These are phyloP conservation scores for Yarrowia sp. DNA, from an alignment of 805 yeast species.

Conservation along the genomic window DNA sequence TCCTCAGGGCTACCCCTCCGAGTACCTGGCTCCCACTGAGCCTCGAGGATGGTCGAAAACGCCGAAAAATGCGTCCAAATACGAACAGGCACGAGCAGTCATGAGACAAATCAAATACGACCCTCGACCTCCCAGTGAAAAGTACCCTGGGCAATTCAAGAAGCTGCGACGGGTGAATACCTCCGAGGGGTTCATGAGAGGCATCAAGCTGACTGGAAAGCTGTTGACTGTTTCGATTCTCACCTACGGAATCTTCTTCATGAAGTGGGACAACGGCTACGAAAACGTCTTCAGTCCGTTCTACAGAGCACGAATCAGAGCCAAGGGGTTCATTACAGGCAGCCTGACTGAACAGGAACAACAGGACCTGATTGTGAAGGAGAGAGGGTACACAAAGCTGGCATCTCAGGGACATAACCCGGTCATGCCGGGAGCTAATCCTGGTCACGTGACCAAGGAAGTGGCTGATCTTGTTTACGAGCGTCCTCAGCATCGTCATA, in stretches of 20 bases:
- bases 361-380: constrained; percentile 54
- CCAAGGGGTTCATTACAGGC: constrained; percentile 56
- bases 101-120: constrained; percentile 71
- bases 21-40: constrained; percentile 64
- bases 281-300: constrained; percentile 72
- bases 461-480: constrained; percentile 45
- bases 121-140: constrained; percentile 70
- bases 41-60: constrained; percentile 54
- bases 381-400: constrained; percentile 33
- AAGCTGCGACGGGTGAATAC: constrained; percentile 60
- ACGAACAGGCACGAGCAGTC: constrained; percentile 65
- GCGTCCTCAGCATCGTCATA: constrained; percentile 69
- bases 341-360: constrained; percentile 56
- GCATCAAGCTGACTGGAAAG: constrained; percentile 58
- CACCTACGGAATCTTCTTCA: constrained; percentile 64
- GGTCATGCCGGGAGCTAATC: constrained; percentile 25
- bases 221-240: constrained; percentile 50
- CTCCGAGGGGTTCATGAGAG: constrained; percentile 52
- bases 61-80: constrained; percentile 68
- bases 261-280: constrained; percentile 81
- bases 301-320: constrained; percentile 57
- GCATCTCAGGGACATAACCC: constrained; percentile 39
- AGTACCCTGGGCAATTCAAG: constrained; percentile 77
- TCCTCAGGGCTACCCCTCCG: constrained; percentile 82
- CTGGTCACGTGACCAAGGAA: constrained; percentile 41